A percentile compares a stretch with the other conserved stretches of the same genome.
Evolutionary conservation across 768 basidiomycete genomes (phyloP).

Genomic region (Pleurotus ostreatus): DNA sequence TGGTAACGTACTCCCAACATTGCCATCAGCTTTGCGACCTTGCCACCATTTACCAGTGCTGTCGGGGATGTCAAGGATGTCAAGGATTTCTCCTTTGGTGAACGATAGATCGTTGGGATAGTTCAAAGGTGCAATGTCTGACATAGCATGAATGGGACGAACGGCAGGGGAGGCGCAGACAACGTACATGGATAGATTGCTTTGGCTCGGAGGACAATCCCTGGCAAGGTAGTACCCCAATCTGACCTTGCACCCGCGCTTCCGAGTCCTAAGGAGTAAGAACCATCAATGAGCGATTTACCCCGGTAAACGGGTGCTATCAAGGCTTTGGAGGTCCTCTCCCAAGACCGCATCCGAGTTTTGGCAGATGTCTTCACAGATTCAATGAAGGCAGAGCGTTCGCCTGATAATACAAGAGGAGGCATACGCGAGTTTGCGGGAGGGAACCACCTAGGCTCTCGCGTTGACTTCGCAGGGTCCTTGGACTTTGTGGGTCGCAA

Average conservation of each 20-base stretch:
- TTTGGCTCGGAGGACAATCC: constrained; percentile 72
- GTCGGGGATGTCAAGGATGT: constrained; percentile 13
- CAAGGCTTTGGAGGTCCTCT: no score
- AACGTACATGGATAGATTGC: constrained; percentile 85
- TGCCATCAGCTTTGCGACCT: constrained; percentile 10
- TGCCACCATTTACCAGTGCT: constrained; percentile 16
- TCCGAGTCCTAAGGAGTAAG: constrained; percentile 16
- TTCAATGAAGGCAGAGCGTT: no score
- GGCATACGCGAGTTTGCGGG: no score
- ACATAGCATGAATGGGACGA: constrained; percentile 17
- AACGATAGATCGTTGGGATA: constrained; percentile 98
- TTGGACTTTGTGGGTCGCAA: no score
- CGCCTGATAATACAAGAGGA: no score
- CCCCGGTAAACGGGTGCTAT: no score
- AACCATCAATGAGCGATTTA: no score
- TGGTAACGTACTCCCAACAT: constrained; percentile 64
- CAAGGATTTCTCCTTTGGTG: constrained; percentile 41
- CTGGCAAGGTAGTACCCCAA: constrained; percentile 2
- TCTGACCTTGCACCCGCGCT: constrained; percentile 13
- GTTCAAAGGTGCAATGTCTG: constrained; percentile 90
- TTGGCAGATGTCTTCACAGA: no score
- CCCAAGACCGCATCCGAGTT: no score
- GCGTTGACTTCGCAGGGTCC: no score
- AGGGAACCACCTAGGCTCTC: no score
- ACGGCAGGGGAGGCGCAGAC: constrained; percentile 9